Evolutionary conservation across 192 early-diverging fungal genomes (phyloP), one percentile per base, ranked within the genome.

Genomic region (Phycomyces blakesleeanus): DNA sequence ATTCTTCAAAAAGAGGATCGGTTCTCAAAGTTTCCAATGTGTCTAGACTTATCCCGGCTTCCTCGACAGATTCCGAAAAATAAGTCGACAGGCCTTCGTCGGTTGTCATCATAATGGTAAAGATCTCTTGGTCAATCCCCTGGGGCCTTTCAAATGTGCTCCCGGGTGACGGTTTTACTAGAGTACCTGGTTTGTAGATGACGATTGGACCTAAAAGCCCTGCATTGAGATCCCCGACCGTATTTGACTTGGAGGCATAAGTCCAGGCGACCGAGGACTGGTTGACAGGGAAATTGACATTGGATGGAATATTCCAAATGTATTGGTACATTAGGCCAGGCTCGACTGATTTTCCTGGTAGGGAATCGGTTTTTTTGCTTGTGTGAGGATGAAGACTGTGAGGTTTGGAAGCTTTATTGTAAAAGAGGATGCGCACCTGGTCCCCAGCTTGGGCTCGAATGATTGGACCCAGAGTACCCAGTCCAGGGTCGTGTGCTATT

Each of bases 401-500:
- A 12, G 67, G 53, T 16, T 61, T 59, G 14, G 21, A 59, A 0
- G 73, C 67, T n/a, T 55, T 55, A 55, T 77, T 77, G 18, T 49
- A 42, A 64, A 77, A 77, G 0, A 41, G 18, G 44, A 77, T 65
- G 12, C 54, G 65, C 12, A 73, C 26, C 18, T 55, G 57, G 41
- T 77, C 73, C 5, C 73, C 73, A 29, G 68, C 68, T 44, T 77
- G 73, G 16, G 73, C 76, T 42, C 73, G 56, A 38, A 77, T 51
- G 12, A 76, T 51, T n/a, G 77, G 77, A 11, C 77, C 77, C 10
- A 76, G 38, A 27, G 67, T 34, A 5, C 77, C 77, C 12, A 72
- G 62, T 8, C 56, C 56, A 0, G 57, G 44, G 52, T 74, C 72
- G 40, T 74, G 61, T 18, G 78, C 51, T 39, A 78, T 66, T 1